Evolutionary conservation across 345 rosid species (phyloP).

Genomic region (Dovyalis caffra): DNA sequence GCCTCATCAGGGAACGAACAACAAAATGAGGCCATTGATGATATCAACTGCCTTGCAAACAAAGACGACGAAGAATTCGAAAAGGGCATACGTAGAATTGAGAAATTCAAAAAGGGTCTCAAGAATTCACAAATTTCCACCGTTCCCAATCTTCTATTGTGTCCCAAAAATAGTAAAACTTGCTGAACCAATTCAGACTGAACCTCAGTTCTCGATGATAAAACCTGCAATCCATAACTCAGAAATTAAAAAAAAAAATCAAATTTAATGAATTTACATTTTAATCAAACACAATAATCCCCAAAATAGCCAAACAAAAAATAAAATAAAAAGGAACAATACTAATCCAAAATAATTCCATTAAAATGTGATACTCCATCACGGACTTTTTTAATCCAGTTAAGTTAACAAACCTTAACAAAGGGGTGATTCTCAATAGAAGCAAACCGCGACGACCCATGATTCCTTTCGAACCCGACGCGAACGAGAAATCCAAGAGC

Average conservation of each 20-base stretch:
- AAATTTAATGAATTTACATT: neutral
- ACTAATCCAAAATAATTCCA: no score
- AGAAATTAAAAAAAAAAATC: slow-evolving; percentile 1
- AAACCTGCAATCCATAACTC: slow-evolving; percentile 51
- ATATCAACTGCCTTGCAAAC: slow-evolving; percentile 57
- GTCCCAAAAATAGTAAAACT: slow-evolving; percentile 59
- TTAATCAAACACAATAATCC: neutral
- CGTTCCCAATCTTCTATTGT: slow-evolving; percentile 48
- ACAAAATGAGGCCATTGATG: slow-evolving; percentile 72
- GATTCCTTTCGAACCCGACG: slow-evolving; percentile 44
- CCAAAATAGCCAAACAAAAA: neutral
- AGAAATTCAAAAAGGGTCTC: slow-evolving; percentile 62
- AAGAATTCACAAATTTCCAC: slow-evolving; percentile 69
- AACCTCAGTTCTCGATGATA: slow-evolving; percentile 57
- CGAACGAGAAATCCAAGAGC: slow-evolving; percentile 66
- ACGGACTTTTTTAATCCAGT: neutral
- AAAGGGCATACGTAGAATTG: slow-evolving; percentile 50
- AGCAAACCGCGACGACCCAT: slow-evolving; percentile 50
- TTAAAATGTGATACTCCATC: no score
- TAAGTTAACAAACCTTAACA: slow-evolving; percentile 48
- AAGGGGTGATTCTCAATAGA: slow-evolving; percentile 72
- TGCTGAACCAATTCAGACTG: slow-evolving; percentile 67
- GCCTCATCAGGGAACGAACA: slow-evolving; percentile 62
- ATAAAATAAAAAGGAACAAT: neutral
- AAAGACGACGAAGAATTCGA: slow-evolving; percentile 38